A percentile compares a stretch with the other conserved stretches of the same genome.
These are phyloP conservation scores for Pythium utonaiense DNA, from an alignment of 352 stramenopile genomes.

Conservation along the genomic window DNA sequence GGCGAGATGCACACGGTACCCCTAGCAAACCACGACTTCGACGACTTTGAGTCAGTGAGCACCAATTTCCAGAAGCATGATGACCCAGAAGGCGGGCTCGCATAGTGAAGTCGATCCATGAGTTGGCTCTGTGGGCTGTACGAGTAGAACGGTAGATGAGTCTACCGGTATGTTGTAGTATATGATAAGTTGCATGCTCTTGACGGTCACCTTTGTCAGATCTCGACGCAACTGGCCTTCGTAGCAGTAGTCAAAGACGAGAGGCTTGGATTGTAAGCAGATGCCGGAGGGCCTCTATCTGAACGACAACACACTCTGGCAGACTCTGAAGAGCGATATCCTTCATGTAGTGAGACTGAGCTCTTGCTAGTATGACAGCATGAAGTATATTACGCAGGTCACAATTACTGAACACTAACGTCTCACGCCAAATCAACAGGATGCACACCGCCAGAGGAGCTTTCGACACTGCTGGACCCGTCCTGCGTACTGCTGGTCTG, in stretches of 20 bases:
- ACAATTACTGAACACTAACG: neutral
- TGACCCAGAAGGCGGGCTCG: constrained; percentile 10
- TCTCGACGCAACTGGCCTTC: too few relatives aligned
- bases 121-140: neutral
- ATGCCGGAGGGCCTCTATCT: too few relatives aligned
- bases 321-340: too few relatives aligned
- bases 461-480: constrained; percentile 20
- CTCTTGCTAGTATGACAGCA: too few relatives aligned
- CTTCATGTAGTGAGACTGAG: too few relatives aligned
- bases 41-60: constrained; percentile 20
- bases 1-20: constrained; percentile 1
- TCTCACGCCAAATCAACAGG: constrained; percentile 16
- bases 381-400: neutral
- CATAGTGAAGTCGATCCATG: neutral
- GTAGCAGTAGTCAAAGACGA: too few relatives aligned
- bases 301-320: too few relatives aligned
- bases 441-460: constrained; percentile 8
- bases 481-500: constrained; percentile 19
- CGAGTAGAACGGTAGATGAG: neutral
- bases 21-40: constrained; percentile 11
- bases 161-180: neutral
- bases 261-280: too few relatives aligned
- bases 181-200: too few relatives aligned
- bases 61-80: constrained; percentile 14
- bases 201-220: too few relatives aligned